Evolutionary conservation across 2,329 filamentous ascomycete species (phyloP).

Genomic region (Penicillium griseofulvum): DNA sequence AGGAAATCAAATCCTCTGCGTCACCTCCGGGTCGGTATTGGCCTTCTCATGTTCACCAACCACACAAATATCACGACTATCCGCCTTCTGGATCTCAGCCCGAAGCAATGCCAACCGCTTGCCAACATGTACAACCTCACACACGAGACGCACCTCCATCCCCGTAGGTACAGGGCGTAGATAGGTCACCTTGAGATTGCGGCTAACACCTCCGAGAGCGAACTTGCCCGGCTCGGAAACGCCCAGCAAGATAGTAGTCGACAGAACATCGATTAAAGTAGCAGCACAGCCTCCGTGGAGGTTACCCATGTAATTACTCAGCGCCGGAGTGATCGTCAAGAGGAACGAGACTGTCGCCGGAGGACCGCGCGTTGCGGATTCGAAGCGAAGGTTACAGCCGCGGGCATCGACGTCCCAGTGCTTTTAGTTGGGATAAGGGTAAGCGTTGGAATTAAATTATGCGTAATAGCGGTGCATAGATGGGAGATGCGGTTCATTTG

Average conservation of each 20-base stretch:
- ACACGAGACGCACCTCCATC: slow-evolving; percentile 53
- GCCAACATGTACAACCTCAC: slow-evolving; percentile 59
- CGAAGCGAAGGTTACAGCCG: slow-evolving; percentile 35
- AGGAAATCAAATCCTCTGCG: slow-evolving; percentile 24
- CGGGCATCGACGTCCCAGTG: slow-evolving; percentile 31
- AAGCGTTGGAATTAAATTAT: background rate
- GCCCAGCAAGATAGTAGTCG: slow-evolving; percentile 58
- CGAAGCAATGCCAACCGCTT: slow-evolving; percentile 54
- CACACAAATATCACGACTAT: slow-evolving; percentile 54
- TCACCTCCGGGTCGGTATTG: slow-evolving; percentile 53
- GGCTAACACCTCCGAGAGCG: slow-evolving; percentile 61
- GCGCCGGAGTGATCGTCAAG: slow-evolving; percentile 70
- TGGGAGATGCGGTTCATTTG: background rate
- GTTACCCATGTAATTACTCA: slow-evolving; percentile 90
- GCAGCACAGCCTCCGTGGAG: slow-evolving; percentile 78
- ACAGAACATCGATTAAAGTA: slow-evolving; percentile 66
- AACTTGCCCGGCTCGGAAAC: slow-evolving; percentile 61
- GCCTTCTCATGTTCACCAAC: slow-evolving; percentile 65
- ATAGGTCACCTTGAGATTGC: slow-evolving; percentile 66
- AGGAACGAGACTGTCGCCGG: slow-evolving; percentile 35
- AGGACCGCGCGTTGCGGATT: slow-evolving; percentile 37
- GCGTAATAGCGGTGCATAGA: background rate
- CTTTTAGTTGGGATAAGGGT: slow-evolving; percentile 24
- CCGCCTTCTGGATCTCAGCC: slow-evolving; percentile 55
- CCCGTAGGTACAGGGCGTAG: slow-evolving; percentile 60